Evolutionary conservation across 2,329 filamentous ascomycete species (phyloP), one percentile per base, ranked within the genome.

Genomic region (Aspergillus sp.): DNA sequence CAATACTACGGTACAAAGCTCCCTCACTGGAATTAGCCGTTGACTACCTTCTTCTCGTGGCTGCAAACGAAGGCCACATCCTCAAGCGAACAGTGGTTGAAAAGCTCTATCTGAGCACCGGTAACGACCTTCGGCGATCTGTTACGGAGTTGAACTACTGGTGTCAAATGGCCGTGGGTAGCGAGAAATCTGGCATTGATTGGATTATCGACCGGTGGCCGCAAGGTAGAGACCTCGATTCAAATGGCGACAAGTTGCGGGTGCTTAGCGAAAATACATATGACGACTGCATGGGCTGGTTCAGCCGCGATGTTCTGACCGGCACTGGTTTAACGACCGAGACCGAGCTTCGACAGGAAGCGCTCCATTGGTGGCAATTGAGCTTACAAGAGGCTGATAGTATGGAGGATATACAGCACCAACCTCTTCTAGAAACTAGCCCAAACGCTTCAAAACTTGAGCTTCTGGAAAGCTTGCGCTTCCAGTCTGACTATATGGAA

Each of bases 101-200:
- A 52, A 78, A 84, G 6, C 81, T 99, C 2, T 96, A 92, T 68
- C 79, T 82, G 53, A 85, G 85, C 14, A 88, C 90, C 53, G 73
- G 82, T 2, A 76, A 82, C 27, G 95, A 99, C 70, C 77, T 99
- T 12, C 87, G 95, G 55, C 91, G 88, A 21, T 87, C 89, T 2
- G 85, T 99, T 49, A 87, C 84, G 56, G 92, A 98, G 60, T 82
- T 99, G 27, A 88, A 96, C 70, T 95, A 96, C 70, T 99, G 93
- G 93, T 99, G 96, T 71, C 95, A 99, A 72, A 92, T 98, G 75
- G 91, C 89, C 0, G 86, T 99, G 9, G 96, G 95, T 5, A 95
- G 96, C 70, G 81, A 86, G n/a, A 90, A 90, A 65, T 90, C 90
- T 19, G 93, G 95, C 0, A 84, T 96, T 45, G 90, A 93, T 66